phyloP scores from a whole-genome alignment of 164 flowering plant species.

The Dillenia turbinata region DNA sequence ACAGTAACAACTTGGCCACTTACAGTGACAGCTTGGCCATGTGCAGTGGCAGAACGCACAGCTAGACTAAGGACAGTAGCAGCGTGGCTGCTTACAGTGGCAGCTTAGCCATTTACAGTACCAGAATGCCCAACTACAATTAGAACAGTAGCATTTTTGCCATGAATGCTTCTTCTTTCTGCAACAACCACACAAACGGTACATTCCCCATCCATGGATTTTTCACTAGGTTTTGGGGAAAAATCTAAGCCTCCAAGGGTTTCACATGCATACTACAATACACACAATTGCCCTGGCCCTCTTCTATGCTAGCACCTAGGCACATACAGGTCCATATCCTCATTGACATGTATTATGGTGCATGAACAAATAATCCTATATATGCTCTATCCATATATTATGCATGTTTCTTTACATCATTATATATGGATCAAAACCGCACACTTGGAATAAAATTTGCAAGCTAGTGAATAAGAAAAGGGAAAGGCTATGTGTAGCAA shows the following conservation, averaged over 20 bases:
- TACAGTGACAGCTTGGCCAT: constrained; percentile 16
- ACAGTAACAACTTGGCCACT: constrained; percentile 9
- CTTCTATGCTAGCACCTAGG: no score
- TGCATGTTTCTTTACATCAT: no score
- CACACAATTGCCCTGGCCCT: no score
- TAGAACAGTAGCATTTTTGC: constrained; percentile 1
- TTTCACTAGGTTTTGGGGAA: no score
- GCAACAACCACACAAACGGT: constrained; percentile 18
- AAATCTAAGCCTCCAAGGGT: no score
- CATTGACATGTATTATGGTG: neutral
- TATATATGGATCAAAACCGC: no score
- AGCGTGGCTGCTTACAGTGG: constrained; percentile 6
- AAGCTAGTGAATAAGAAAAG: neutral
- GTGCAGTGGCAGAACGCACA: constrained; percentile 11
- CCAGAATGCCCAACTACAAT: neutral
- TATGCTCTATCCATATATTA: neutral
- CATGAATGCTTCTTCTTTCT: constrained; percentile 30
- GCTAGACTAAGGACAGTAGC: constrained; percentile 14
- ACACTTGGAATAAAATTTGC: no score
- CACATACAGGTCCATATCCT: neutral
- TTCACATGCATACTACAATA: no score
- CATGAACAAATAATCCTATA: neutral
- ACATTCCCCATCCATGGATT: constrained; percentile 15
- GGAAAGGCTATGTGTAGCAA: neutral
- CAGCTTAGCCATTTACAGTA: constrained; percentile 17